Conservation (phyloP, 305 asterid genomes). For the Solanum hybrid region DNA sequence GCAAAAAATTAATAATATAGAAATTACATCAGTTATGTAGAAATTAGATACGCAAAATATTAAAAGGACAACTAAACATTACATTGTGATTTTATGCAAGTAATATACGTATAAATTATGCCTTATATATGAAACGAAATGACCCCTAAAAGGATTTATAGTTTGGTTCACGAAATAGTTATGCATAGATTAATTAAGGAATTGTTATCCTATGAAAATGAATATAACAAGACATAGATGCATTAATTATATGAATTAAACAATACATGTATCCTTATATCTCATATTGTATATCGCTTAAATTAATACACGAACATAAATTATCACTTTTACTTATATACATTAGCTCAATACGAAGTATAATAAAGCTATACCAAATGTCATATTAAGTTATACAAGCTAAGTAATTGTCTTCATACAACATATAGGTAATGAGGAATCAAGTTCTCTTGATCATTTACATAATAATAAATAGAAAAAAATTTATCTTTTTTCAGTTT, state of each 20-base stretch:
- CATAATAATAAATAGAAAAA: too few relatives aligned
- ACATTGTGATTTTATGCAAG: neutral
- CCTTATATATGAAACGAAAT: neutral
- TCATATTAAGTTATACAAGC: neutral
- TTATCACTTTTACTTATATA: neutral
- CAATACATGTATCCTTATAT: neutral
- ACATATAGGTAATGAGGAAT: neutral
- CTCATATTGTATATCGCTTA: neutral
- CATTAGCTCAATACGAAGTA: neutral
- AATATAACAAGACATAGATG: neutral
- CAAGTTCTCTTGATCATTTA: neutral
- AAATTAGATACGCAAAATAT: neutral
- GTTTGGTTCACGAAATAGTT: neutral
- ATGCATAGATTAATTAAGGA: neutral
- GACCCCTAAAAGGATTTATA: neutral
- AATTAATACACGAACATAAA: neutral
- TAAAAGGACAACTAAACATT: neutral
- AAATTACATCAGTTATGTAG: neutral
- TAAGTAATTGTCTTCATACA: neutral
- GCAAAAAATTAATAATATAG: neutral
- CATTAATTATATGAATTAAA: neutral
- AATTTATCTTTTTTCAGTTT: neutral
- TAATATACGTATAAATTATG: neutral
- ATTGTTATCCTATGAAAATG: neutral
- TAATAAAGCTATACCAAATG: neutral